Evolutionary conservation across 2,329 filamentous ascomycete genomes (phyloP).

Genomic region (Aspergillus cejpii): DNA sequence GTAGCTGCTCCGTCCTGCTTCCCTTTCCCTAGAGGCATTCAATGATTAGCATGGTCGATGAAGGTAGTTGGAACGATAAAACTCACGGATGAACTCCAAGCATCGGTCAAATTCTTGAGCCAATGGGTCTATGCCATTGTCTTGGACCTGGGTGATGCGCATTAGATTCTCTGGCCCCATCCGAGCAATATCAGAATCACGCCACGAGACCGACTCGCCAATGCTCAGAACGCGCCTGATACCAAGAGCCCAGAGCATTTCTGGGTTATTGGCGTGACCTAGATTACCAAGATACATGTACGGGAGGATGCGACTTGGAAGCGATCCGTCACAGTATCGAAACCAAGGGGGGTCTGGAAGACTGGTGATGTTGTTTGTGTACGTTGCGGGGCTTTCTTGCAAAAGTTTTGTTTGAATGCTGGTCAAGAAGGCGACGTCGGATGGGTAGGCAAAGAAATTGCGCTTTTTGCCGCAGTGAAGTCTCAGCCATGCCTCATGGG

Average conservation of each 20-base stretch:
- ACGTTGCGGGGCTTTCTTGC: slow-evolving; percentile 40
- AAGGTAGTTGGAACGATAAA: neutral
- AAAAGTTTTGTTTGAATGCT: slow-evolving; percentile 70
- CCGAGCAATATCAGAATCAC: slow-evolving; percentile 58
- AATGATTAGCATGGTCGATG: neutral
- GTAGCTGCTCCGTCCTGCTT: slow-evolving; percentile 72
- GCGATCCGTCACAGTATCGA: slow-evolving; percentile 73
- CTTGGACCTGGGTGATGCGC: slow-evolving; percentile 78
- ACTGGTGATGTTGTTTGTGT: slow-evolving; percentile 19
- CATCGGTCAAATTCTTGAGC: slow-evolving; percentile 79
- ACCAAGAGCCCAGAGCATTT: slow-evolving; percentile 68
- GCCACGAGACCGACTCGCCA: slow-evolving; percentile 81
- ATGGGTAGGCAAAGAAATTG: slow-evolving; percentile 94
- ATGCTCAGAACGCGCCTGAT: slow-evolving; percentile 87
- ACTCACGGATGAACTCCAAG: slow-evolving; percentile 84
- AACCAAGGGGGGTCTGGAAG: slow-evolving; percentile 67
- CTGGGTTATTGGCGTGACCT: slow-evolving; percentile 87
- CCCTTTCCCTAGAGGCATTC: slow-evolving; percentile 59
- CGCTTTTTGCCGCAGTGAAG: slow-evolving; percentile 73
- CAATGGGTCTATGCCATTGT: slow-evolving; percentile 92
- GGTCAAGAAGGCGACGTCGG: slow-evolving; percentile 76
- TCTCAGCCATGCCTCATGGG: slow-evolving; percentile 79
- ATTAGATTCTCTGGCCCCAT: slow-evolving; percentile 77
- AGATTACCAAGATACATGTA: slow-evolving; percentile 97
- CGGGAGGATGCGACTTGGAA: slow-evolving; percentile 79